Conservation (phyloP, 257 asterid species). For the Craterostigma plantagineum region DNA sequence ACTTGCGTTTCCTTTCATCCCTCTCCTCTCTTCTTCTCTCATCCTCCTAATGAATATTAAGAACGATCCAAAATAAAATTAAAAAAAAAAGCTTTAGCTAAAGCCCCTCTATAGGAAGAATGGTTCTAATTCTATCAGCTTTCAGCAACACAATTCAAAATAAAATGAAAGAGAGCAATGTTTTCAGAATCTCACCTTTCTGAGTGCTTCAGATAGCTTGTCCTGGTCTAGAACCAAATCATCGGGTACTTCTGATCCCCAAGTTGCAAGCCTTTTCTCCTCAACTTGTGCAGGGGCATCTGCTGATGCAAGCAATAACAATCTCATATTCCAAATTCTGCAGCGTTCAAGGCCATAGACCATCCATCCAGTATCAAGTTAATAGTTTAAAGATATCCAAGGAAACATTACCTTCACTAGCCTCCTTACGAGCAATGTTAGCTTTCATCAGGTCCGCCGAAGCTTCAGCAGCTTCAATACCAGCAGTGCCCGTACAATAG, state of each 20-base stretch:
- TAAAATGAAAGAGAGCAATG: not conserved
- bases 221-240: conserved; percentile 64
- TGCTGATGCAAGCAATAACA: conserved; percentile 12
- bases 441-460: conserved; percentile 79
- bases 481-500: conserved; percentile 86
- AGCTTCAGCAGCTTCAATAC: conserved; percentile 96
- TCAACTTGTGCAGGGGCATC: conserved; percentile 37
- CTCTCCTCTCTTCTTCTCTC: conserved; percentile 57
- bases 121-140: not conserved
- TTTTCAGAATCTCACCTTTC: conserved; percentile 30
- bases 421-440: conserved; percentile 81
- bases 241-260: conserved; percentile 91
- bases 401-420: conserved; percentile 40
- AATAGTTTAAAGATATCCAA: not conserved
- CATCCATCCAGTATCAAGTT: too few species aligned
- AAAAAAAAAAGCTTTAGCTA: not conserved
- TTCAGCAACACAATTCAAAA: not conserved
- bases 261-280: conserved; percentile 55
- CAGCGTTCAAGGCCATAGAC: too few species aligned
- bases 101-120: not conserved
- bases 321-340: too few species aligned
- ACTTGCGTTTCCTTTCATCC: conserved; percentile 86
- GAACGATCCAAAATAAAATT: not conserved
- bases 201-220: conserved; percentile 49
- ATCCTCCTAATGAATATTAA: conserved; percentile 42